Evolutionary conservation across 345 rosid genomes (phyloP).

Genomic region (Eucalyptus polybractea): DNA sequence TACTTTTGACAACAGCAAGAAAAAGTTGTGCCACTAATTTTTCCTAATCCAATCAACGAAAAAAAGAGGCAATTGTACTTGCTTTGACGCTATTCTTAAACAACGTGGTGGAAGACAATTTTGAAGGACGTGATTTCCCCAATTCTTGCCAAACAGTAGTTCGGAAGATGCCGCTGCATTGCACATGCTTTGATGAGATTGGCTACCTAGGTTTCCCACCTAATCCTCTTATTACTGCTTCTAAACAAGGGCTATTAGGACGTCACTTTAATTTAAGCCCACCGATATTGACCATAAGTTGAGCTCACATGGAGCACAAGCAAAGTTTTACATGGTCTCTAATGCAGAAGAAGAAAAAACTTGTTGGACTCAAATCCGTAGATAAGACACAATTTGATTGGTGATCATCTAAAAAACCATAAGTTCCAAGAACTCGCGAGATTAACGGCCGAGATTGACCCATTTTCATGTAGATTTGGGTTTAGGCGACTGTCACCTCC

Average conservation of each 20-base stretch:
- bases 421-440: rapidly evolving
- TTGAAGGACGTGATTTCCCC: not conserved
- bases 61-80: not conserved
- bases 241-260: not conserved
- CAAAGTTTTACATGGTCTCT: not conserved
- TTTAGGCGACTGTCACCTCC: not conserved
- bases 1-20: too few species aligned
- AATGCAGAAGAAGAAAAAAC: too few species aligned
- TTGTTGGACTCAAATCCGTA: not conserved
- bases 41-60: not conserved
- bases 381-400: not conserved
- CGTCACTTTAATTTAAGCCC: not conserved
- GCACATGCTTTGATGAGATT: not conserved
- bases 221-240: not conserved
- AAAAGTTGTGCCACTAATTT: not conserved
- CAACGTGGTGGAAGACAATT: not conserved
- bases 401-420: not conserved
- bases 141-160: not conserved
- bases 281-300: not conserved
- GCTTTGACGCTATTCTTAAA: not conserved
- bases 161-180: not conserved
- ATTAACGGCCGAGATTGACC: not conserved
- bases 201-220: not conserved
- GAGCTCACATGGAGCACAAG: not conserved
- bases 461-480: not conserved